Conservation (phyloP, 2,329 filamentous ascomycete genomes). For the Monosporascus cannonballus region DNA sequence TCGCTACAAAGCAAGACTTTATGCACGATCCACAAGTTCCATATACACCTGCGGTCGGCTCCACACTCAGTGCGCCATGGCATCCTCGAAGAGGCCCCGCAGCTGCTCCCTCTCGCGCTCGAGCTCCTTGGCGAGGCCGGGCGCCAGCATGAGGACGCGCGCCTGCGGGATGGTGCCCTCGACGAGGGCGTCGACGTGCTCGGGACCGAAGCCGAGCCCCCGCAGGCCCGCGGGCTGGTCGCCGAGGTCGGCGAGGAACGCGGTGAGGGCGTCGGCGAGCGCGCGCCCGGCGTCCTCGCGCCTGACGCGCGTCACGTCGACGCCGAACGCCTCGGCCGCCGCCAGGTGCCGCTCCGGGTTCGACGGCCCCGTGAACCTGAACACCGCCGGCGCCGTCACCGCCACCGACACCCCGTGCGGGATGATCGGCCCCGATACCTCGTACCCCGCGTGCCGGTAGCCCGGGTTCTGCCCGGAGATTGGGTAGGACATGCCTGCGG, state of each 20-base stretch:
- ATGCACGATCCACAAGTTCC: too few relatives aligned
- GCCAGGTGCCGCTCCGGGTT: constrained; percentile 89
- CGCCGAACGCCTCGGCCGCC: constrained; percentile 85
- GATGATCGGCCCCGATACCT: constrained; percentile 71
- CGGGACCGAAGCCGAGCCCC: constrained; percentile 69
- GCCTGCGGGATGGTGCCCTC: constrained; percentile 93
- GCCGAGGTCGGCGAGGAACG: constrained; percentile 76
- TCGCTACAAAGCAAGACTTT: too few relatives aligned
- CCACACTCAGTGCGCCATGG: constrained; percentile 34
- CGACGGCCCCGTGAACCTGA: constrained; percentile 83
- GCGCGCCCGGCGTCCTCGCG: constrained; percentile 85
- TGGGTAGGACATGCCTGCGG: constrained; percentile 84
- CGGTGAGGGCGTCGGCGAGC: constrained; percentile 71
- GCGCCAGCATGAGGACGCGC: constrained; percentile 85
- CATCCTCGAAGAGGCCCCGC: constrained; percentile 59
- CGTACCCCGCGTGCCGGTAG: constrained; percentile 85
- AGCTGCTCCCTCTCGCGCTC: constrained; percentile 68
- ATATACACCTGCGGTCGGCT: too few relatives aligned
- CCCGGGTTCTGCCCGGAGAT: constrained; percentile 92
- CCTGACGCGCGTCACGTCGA: constrained; percentile 83
- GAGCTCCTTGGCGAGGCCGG: constrained; percentile 66
- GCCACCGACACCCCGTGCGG: constrained; percentile 95
- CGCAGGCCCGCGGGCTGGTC: constrained; percentile 87
- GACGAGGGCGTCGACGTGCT: constrained; percentile 76
- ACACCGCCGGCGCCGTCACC: constrained; percentile 88